A percentile compares a stretch with the other conserved stretches of the same genome.
These are phyloP conservation scores for Exserohilum rostratum DNA, from an alignment of 2,329 filamentous ascomycete genomes.

Conservation along the genomic window DNA sequence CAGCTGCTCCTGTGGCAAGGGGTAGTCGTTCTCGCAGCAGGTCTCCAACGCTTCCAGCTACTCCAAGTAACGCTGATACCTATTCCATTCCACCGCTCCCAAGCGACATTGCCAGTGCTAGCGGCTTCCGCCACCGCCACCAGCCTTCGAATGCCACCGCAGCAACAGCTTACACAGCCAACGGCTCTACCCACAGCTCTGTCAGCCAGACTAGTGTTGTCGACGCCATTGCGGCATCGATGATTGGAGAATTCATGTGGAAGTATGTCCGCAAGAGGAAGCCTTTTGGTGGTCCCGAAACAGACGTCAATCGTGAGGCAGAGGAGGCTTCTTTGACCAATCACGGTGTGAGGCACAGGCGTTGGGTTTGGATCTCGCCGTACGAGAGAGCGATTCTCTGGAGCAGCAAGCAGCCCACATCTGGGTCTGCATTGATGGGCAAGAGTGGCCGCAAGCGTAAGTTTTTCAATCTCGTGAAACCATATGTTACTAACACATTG, in stretches of 20 bases:
- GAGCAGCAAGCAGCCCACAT: conserved; percentile 96
- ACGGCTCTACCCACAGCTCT: conserved; percentile 62
- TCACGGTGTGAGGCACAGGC: conserved; percentile 78
- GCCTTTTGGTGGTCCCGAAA: conserved; percentile 81
- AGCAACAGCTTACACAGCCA: conserved; percentile 63
- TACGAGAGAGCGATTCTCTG: conserved; percentile 96
- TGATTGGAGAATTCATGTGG: conserved; percentile 98
- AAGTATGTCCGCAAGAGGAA: conserved; percentile 88
- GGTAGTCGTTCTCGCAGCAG: conserved; percentile 53
- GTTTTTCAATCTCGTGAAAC: conserved; percentile 48
- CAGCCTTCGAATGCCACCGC: conserved; percentile 67
- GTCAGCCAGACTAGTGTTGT: conserved; percentile 80
- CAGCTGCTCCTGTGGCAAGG: conserved; percentile 72
- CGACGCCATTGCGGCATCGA: conserved; percentile 95
- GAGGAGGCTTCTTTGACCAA: conserved; percentile 69
- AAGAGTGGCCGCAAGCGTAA: conserved; percentile 94
- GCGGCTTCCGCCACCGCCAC: conserved; percentile 55
- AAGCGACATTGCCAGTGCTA: conserved; percentile 67
- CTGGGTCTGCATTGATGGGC: conserved; percentile 84
- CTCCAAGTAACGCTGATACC: conserved; percentile 71
- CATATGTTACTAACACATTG: conserved; percentile 19
- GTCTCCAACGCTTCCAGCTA: conserved; percentile 68
- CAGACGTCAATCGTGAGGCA: conserved; percentile 57
- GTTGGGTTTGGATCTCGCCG: conserved; percentile 98
- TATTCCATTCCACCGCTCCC: conserved; percentile 75